Evolutionary conservation across 345 rosid genomes (phyloP), one percentile per base, ranked within the genome.

Genomic region (Salix koriyanagi): DNA sequence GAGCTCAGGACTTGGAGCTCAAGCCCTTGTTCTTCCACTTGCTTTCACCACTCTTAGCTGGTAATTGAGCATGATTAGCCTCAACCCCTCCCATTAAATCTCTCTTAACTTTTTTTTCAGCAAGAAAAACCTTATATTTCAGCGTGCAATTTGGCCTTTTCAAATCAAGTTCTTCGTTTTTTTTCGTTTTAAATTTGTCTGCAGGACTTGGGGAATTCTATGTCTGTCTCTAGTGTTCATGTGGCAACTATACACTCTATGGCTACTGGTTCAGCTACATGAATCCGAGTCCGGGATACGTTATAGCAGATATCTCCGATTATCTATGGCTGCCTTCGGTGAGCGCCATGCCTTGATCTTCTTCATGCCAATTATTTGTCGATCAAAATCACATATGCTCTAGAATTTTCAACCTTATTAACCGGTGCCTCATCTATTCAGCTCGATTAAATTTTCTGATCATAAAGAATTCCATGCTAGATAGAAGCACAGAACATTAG

Each of bases 1-100:
- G 30, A 65, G 86, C 56, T 88, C 91, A 4, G 93, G 90, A 19
- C 81, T 88, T 28, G 90, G 91, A 44, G 78, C 75, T 61, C 91
- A 90, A 75, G 90, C 93, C 67, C 91, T 90, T 67, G 50, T 88
- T 67, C 93, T 90, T 79, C 93, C 93, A 69, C 61, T 86, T 0
- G 89, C 93, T 77, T 85, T 90, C 79, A 61, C 75, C 25, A n/a
- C 79, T 54, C 91, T 90, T 28, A 87, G 91, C 28, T 87, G 89
- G 92, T 87, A 77, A 46, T 46, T 14, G 52, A 64, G 73, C 72
- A 37, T 2, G 0, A 65, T 42, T 60, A 23, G 8, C 23, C 25
- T 12, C 65, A 14, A 46, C 13, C 3, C 65, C 25, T 60, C 7
- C 25, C 30, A 6, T n/a, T 60, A 8, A 21, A 60, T 60, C 30